Conservation (phyloP, 2,329 filamentous ascomycete genomes). For the Paecilomyces variotii region DNA sequence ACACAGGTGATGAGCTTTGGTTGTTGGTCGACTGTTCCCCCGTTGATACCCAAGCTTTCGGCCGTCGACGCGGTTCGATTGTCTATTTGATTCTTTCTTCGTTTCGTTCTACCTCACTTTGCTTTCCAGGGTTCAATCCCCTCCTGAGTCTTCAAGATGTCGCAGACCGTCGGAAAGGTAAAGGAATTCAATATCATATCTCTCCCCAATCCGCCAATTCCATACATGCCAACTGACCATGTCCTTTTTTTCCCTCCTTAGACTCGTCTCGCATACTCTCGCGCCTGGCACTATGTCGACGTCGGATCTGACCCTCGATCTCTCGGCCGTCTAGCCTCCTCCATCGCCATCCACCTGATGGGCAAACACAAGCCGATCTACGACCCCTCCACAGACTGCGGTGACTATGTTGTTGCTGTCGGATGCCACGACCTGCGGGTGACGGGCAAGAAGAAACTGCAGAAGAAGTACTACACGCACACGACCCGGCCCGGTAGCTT, state of each 20-base stretch:
- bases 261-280: slow-evolving; percentile 94
- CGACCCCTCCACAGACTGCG: slow-evolving; percentile 95
- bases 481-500: slow-evolving; percentile 83
- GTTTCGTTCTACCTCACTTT: background rate
- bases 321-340: slow-evolving; percentile 81
- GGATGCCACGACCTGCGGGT: slow-evolving; percentile 79
- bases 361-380: slow-evolving; percentile 99
- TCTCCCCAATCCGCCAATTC: background rate
- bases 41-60: background rate
- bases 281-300: slow-evolving; percentile 90
- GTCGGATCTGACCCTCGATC: slow-evolving; percentile 61
- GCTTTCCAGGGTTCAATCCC: background rate
- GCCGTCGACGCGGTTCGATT: slow-evolving; percentile 1
- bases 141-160: slow-evolving; percentile 26
- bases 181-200: background rate
- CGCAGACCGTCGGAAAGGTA: slow-evolving; percentile 40
- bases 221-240: background rate
- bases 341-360: slow-evolving; percentile 84
- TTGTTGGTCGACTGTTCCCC: background rate
- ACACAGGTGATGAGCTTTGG: background rate
- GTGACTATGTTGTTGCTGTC: slow-evolving; percentile 94
- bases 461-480: slow-evolving; percentile 95
- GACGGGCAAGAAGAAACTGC: slow-evolving; percentile 84
- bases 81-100: background rate
- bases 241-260: slow-evolving; percentile 30